Evolutionary conservation across 2,329 filamentous ascomycete species (phyloP).

Genomic region (Aspergillus novofumigatus): DNA sequence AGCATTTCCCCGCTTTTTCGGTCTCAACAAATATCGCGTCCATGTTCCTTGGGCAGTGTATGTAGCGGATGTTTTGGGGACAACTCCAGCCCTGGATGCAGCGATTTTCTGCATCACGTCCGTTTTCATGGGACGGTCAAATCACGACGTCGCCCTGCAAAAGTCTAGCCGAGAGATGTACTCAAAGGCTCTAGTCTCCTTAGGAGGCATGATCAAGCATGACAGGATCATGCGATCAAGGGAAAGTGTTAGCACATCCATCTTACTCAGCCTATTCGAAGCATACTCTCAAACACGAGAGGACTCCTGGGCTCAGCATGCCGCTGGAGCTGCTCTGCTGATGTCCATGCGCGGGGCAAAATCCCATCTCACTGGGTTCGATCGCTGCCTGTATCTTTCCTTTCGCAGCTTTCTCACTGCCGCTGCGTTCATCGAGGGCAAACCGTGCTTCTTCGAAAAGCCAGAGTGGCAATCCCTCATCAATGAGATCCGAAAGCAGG

Average conservation of each 20-base stretch:
- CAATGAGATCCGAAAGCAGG: conserved; percentile 24
- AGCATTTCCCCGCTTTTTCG: conserved; percentile 21
- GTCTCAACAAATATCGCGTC: conserved; percentile 21
- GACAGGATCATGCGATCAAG: conserved; percentile 20
- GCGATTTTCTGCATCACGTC: conserved; percentile 27
- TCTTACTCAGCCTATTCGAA: conserved; percentile 33
- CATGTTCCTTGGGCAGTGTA: conserved; percentile 21
- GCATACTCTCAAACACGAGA: conserved; percentile 30
- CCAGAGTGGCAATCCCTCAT: conserved; percentile 29
- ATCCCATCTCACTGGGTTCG: conserved; percentile 27
- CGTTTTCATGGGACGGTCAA: conserved; percentile 25
- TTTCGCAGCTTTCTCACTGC: conserved; percentile 33
- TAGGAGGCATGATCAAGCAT: conserved; percentile 25
- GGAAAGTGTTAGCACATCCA: conserved; percentile 31
- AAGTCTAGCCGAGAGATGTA: conserved; percentile 28
- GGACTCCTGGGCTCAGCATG: conserved; percentile 32
- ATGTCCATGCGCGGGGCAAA: conserved; percentile 29
- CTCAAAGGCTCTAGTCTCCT: conserved; percentile 25
- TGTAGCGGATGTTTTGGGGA: conserved; percentile 16
- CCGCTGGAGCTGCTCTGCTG: conserved; percentile 27
- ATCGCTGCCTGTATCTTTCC: conserved; percentile 30
- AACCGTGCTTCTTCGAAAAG: conserved; percentile 28
- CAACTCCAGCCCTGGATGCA: conserved; percentile 20
- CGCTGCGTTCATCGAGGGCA: conserved; percentile 27
- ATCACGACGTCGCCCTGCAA: conserved; percentile 20